Percentiles rank a stretch among this genome's conserved stretches.
phyloP scores from a whole-genome alignment of 164 flowering plant species.

The Paratinospora sagittata region DNA sequence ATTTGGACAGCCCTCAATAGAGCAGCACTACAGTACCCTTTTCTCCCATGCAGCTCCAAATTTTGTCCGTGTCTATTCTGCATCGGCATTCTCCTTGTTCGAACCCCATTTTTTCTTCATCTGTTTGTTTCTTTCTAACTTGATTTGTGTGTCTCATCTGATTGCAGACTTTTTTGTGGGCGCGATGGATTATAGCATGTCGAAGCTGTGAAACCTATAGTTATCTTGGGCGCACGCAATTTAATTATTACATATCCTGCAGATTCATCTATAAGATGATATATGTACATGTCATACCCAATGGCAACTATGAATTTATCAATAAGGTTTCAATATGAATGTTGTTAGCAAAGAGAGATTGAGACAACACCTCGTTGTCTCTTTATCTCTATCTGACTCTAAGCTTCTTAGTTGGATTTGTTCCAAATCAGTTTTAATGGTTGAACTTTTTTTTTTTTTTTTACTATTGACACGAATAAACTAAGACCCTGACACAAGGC shows the following conservation, averaged over 20 bases:
- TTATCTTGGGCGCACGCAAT: background rate
- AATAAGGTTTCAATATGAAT: background rate
- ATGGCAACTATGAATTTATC: slow-evolving; percentile 6
- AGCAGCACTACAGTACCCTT: too few species aligned
- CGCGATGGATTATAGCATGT: slow-evolving; percentile 62
- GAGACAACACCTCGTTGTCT: slow-evolving; percentile 59
- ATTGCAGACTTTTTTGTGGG: slow-evolving; percentile 71
- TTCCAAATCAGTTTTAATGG: too few species aligned
- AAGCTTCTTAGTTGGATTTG: background rate
- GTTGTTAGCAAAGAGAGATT: slow-evolving; percentile 12
- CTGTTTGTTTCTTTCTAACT: background rate
- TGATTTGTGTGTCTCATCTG: slow-evolving; percentile 3
- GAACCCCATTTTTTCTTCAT: background rate
- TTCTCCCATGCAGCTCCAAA: too few species aligned
- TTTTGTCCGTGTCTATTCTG: too few species aligned
- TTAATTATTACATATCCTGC: background rate
- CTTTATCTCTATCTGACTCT: slow-evolving; percentile 13
- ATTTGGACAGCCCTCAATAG: too few species aligned
- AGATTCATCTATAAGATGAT: background rate
- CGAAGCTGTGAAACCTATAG: slow-evolving; percentile 49
- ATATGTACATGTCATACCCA: background rate
- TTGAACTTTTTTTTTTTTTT: too few species aligned
- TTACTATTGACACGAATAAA: too few species aligned
- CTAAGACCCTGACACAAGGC: too few species aligned
- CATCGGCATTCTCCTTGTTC: too few species aligned